These are phyloP conservation scores for Populus tomentosa DNA, from an alignment of 441 rosid genomes.

Conservation along the genomic window DNA sequence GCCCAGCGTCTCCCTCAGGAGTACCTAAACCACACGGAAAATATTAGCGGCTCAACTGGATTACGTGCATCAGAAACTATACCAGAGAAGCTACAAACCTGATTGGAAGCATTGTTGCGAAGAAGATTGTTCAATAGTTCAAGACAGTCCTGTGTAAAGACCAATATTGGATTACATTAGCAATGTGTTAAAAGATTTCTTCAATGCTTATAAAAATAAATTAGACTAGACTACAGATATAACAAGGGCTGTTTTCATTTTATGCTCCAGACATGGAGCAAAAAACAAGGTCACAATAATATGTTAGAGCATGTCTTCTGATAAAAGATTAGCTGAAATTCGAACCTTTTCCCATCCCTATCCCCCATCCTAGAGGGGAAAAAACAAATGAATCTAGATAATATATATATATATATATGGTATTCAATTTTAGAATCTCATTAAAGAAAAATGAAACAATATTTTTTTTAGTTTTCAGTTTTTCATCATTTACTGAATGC, in stretches of 20 bases:
- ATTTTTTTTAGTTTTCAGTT: not conserved
- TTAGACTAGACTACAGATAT: conserved; percentile 1
- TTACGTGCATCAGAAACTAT: not conserved
- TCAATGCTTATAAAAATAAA: conserved; percentile 7
- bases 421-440: not conserved
- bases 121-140: conserved; percentile 92
- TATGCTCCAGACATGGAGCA: not conserved
- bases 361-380: no score
- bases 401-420: no score
- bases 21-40: conserved; percentile 42
- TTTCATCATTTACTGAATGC: not conserved
- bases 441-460: not conserved
- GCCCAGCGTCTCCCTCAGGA: conserved; percentile 89
- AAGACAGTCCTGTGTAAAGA: conserved; percentile 69
- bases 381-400: no score
- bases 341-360: no score
- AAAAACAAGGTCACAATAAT: not conserved
- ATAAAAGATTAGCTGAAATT: not conserved
- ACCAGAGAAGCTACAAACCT: conserved; percentile 44
- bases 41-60: conserved; percentile 24
- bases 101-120: conserved; percentile 79
- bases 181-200: conserved; percentile 7
- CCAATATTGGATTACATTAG: not conserved
- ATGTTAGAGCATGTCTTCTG: not conserved
- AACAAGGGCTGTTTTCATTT: not conserved